Percentiles rank a stretch among this genome's conserved stretches.
Evolutionary conservation across 495 filamentous ascomycete genomes (phyloP).

Genomic region (Penicillium verhagenii): DNA sequence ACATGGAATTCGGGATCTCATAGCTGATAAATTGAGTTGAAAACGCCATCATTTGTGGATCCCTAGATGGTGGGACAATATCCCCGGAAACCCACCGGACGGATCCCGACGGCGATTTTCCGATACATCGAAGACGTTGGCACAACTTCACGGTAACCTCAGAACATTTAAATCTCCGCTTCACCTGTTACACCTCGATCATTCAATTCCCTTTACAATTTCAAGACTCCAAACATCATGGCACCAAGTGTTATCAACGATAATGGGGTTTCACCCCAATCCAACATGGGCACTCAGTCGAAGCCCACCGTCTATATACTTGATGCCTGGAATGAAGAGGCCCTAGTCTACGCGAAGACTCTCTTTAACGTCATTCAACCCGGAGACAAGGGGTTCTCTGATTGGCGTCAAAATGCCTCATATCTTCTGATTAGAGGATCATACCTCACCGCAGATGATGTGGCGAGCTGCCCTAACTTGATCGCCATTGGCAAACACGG

Average conservation of each 20-base stretch:
- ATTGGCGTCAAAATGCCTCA: conserved; percentile 26
- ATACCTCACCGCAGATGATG: conserved; percentile 27
- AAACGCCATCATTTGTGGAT: too few relatives aligned
- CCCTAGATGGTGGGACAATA: too few relatives aligned
- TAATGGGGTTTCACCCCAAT: conserved; percentile 3
- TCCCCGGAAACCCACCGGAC: not conserved
- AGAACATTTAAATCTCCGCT: not conserved
- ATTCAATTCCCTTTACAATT: not conserved
- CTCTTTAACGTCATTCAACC: conserved; percentile 26
- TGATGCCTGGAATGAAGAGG: conserved; percentile 21
- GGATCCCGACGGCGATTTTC: conserved; percentile 1
- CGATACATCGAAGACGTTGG: not conserved
- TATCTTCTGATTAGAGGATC: conserved; percentile 24
- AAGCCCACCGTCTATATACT: conserved; percentile 32
- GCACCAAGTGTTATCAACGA: conserved; percentile 11
- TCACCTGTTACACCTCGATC: not conserved
- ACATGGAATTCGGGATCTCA: conserved; percentile 10
- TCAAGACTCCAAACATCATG: conserved; percentile 13
- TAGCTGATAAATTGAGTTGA: not conserved
- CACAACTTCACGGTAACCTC: not conserved
- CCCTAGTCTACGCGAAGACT: conserved; percentile 21
- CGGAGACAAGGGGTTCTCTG: conserved; percentile 16
- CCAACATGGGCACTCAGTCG: not conserved
- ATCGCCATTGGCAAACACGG: conserved; percentile 39
- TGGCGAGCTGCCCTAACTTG: conserved; percentile 27